phyloP scores from a whole-genome alignment of 2,329 filamentous ascomycete species.

The Drechslerella dactyloides region DNA sequence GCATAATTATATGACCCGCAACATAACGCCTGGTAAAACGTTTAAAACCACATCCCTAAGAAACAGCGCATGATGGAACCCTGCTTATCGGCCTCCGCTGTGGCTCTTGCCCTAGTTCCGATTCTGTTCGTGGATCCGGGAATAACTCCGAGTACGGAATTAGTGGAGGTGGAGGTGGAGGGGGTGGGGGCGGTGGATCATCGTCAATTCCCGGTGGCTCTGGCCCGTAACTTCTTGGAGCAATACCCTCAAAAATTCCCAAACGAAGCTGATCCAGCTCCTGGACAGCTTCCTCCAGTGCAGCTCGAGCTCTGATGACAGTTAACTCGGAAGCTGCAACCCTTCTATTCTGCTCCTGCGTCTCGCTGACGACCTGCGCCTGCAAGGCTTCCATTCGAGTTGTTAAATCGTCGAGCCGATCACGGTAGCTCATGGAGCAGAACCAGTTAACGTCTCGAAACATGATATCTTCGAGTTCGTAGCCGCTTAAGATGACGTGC shows the following conservation, averaged over 20 bases:
- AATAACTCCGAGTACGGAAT: background rate
- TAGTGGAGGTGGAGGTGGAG: background rate
- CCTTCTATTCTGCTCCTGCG: slow-evolving; percentile 53
- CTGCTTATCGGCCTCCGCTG: too few species aligned
- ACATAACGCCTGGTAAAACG: too few species aligned
- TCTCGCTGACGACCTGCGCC: slow-evolving; percentile 56
- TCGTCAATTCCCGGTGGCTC: slow-evolving; percentile 30
- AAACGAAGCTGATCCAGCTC: slow-evolving; percentile 62
- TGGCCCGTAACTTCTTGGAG: slow-evolving; percentile 39
- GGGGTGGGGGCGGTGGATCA: slow-evolving; percentile 8
- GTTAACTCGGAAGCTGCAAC: slow-evolving; percentile 56
- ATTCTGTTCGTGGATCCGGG: background rate
- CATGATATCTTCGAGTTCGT: slow-evolving; percentile 63
- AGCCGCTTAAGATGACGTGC: slow-evolving; percentile 60
- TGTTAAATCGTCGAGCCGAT: slow-evolving; percentile 62
- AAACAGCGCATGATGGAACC: background rate
- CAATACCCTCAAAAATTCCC: slow-evolving; percentile 59
- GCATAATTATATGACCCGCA: too few species aligned
- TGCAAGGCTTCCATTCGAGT: slow-evolving; percentile 57
- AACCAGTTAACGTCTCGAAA: slow-evolving; percentile 66
- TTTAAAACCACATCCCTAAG: too few species aligned
- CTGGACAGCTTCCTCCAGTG: slow-evolving; percentile 58
- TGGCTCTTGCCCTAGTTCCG: too few species aligned
- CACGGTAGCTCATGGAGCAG: slow-evolving; percentile 64
- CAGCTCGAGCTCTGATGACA: slow-evolving; percentile 55